Evolutionary conservation across 345 rosid species (phyloP).

Genomic region (Sonneratia caseolaris): DNA sequence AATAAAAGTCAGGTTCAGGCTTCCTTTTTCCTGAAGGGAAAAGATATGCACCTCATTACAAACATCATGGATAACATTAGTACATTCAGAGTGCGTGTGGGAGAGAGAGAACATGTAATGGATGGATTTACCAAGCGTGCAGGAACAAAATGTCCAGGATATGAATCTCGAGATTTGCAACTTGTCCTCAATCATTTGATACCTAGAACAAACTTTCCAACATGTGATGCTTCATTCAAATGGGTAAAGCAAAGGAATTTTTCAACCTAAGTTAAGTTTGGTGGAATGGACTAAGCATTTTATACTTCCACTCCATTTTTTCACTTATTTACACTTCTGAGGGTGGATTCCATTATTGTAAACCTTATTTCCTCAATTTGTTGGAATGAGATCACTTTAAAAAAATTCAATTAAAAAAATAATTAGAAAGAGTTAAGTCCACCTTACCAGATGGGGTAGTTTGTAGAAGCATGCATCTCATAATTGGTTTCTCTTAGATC

Average conservation of each 20-base stretch:
- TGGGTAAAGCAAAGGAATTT: neutral
- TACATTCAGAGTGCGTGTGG: neutral
- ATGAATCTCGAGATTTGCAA: constrained; percentile 59
- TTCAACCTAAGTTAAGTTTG: neutral
- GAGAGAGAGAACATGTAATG: neutral
- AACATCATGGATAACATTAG: neutral
- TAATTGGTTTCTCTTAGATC: constrained; percentile 39
- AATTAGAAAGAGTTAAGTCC: neutral
- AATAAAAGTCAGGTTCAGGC: constrained; percentile 69
- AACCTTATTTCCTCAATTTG: too few species aligned
- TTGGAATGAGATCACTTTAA: too few species aligned
- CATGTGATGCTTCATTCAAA: neutral
- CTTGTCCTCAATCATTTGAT: constrained; percentile 66
- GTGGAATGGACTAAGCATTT: too few species aligned
- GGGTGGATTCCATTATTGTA: too few species aligned
- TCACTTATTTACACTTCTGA: too few species aligned
- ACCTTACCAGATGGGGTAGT: constrained; percentile 75
- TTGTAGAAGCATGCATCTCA: constrained; percentile 91
- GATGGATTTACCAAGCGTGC: constrained; percentile 35
- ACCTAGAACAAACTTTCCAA: constrained; percentile 32
- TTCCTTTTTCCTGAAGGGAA: constrained; percentile 67
- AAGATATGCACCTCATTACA: constrained; percentile 1
- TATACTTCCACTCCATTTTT: too few species aligned
- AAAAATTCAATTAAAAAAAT: too few species aligned
- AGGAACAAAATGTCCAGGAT: constrained; percentile 94